Evolutionary conservation across 1,284 basidiomycete species (phyloP).

Genomic region (Marasmius sp.): DNA sequence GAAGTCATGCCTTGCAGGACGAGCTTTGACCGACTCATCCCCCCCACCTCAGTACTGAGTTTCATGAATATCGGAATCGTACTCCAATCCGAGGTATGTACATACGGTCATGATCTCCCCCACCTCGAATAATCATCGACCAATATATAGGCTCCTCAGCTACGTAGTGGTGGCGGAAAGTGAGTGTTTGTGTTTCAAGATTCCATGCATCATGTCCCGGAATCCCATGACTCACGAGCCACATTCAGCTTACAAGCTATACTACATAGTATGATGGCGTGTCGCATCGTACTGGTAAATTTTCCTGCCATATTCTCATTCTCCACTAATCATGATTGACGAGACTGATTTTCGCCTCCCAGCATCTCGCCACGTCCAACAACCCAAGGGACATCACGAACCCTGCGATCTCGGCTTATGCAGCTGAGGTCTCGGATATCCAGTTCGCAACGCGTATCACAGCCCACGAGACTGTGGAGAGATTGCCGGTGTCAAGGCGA

Average conservation of each 20-base stretch:
- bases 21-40: background rate
- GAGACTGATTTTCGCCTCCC: too few species aligned
- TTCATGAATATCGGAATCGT: slow-evolving; percentile 20
- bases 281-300: slow-evolving; percentile 20
- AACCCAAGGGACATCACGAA: too few species aligned
- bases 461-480: too few species aligned
- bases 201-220: background rate
- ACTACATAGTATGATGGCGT: slow-evolving; percentile 23
- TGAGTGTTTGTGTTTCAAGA: slow-evolving; percentile 2
- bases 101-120: background rate
- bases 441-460: too few species aligned
- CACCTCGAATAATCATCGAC: background rate
- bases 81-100: slow-evolving; percentile 14
- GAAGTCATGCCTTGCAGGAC: background rate
- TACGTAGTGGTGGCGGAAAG: slow-evolving; percentile 21
- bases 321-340: too few species aligned
- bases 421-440: too few species aligned
- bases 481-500: too few species aligned
- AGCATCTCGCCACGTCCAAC: too few species aligned
- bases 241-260: slow-evolving; percentile 18
- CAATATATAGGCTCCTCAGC: slow-evolving; percentile 14
- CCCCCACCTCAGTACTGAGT: slow-evolving; percentile 12
- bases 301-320: too few species aligned
- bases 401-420: too few species aligned
- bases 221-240: background rate